Base-by-base conservation (phyloP, 257 asterid genomes). In the Solanum pimpinellifolium region DNA sequence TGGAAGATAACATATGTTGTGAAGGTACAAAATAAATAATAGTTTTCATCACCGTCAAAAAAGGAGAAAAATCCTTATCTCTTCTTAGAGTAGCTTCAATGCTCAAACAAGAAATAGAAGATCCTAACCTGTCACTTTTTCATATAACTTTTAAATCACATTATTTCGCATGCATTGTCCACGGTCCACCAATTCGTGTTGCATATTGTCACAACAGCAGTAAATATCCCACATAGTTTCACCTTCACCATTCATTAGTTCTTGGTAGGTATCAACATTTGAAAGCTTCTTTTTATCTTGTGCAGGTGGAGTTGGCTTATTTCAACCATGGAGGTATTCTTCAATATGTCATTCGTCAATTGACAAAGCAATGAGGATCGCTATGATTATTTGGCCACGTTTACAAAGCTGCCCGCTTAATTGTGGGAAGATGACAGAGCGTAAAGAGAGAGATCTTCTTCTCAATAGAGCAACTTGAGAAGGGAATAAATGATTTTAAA, bases 241-340 rank as follows among this genome's bases (percentile, higher is more conserved):
- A 46, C 62, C 65, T 29, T 16, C 69, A 18, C 6, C 69, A 18
- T 49, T 49, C 41, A 78, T 78, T 46, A 46, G 11, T 49, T 81
- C 27, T 10, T 49, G 85, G 29, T 31, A 49, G 29, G 35, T 25
- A 16, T 42, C 25, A 27, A 78, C 29, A 20, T 49, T 29, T 49
- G 35, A 18, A 20, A 81, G 62, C n/a, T 56, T 65, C 66, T 70
- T 66, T 66, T 21, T 82, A 49, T 4, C 13, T 33, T n/a, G 62
- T 73, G 11, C 11, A 70, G 90, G 92, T 90, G 84, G 93, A 90
- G 62, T 62, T 91, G 90, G 78, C 88, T 25, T 88, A 66, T 91
- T 94, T 93, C 97, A 88, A 94, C 93, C 95, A 96, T 78, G 99
- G 98, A 12, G 98, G 98, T 70, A 96, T 96, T 8, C 97, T 95